Percentiles rank a stretch among this genome's conserved stretches.
These are phyloP conservation scores for Globisporangium iwayamae DNA, from an alignment of 352 stramenopile genomes.

Conservation along the genomic window DNA sequence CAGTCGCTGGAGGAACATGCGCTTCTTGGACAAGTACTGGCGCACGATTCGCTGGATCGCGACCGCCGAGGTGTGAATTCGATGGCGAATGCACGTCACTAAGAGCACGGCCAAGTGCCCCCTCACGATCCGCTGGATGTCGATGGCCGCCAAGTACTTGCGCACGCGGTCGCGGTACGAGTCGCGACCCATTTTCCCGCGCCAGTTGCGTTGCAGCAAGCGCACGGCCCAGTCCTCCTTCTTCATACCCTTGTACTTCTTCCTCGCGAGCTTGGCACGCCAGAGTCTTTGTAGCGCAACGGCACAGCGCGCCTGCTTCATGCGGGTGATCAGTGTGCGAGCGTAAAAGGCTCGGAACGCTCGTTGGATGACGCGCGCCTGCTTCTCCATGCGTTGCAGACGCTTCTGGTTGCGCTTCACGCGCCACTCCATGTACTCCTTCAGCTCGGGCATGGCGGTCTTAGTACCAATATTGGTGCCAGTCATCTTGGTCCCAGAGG, in stretches of 20 bases:
- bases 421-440: slow-evolving; percentile 96
- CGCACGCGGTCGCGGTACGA: slow-evolving; percentile 73
- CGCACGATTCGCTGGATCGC: slow-evolving; percentile 83
- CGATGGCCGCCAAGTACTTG: slow-evolving; percentile 71
- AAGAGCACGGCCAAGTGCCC: slow-evolving; percentile 62
- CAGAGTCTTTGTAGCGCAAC: slow-evolving; percentile 87
- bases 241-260: slow-evolving; percentile 72
- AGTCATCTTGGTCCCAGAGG: not conserved
- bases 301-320: slow-evolving; percentile 76
- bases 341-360: slow-evolving; percentile 88
- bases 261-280: slow-evolving; percentile 77
- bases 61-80: slow-evolving; percentile 51
- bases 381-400: slow-evolving; percentile 80
- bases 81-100: slow-evolving; percentile 51
- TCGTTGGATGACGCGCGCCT: slow-evolving; percentile 87
- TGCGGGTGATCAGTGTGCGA: slow-evolving; percentile 67
- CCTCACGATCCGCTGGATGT: slow-evolving; percentile 86
- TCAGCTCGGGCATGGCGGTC: slow-evolving; percentile 67
- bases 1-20: slow-evolving; percentile 44
- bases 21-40: slow-evolving; percentile 47
- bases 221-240: slow-evolving; percentile 88
- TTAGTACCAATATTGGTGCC: not conserved
- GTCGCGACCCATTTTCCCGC: slow-evolving; percentile 85
- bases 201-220: slow-evolving; percentile 90
- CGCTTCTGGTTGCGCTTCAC: slow-evolving; percentile 93